Percentiles rank a stretch among this genome's conserved stretches.
Evolutionary conservation across 345 rosid species (phyloP).

Genomic region (Conringia planisiliqua): DNA sequence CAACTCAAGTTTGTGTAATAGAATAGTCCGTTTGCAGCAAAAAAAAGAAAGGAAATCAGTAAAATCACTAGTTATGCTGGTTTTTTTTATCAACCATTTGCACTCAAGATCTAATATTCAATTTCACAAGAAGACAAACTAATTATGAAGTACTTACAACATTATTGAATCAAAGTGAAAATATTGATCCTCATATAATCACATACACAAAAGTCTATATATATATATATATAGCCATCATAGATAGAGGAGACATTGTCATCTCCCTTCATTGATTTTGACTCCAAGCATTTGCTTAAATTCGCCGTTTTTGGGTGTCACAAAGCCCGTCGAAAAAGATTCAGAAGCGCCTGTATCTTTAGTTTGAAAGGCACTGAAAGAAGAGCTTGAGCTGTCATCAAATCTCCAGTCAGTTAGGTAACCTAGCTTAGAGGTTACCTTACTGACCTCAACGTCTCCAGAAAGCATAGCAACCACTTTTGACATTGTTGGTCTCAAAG

Average conservation of each 20-base stretch:
- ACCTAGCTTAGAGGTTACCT: constrained; percentile 41
- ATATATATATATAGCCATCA: not conserved
- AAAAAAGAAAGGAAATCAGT: too few relatives aligned
- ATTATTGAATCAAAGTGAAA: too few relatives aligned
- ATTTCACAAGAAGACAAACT: too few relatives aligned
- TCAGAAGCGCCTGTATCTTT: not conserved
- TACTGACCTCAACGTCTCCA: constrained; percentile 54
- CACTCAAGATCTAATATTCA: too few relatives aligned
- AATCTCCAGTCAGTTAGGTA: constrained; percentile 54
- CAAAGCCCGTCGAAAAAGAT: constrained; percentile 5
- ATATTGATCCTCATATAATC: too few relatives aligned
- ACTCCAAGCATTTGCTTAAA: constrained; percentile 21
- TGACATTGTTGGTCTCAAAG: constrained; percentile 55
- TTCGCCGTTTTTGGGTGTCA: not conserved
- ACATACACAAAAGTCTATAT: too few relatives aligned
- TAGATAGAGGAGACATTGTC: not conserved
- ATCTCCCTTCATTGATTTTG: constrained; percentile 21
- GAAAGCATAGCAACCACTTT: constrained; percentile 61
- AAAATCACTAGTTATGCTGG: too few relatives aligned
- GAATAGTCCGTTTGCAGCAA: too few relatives aligned
- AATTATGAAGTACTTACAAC: too few relatives aligned
- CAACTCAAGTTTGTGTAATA: too few relatives aligned
- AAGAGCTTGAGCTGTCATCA: constrained; percentile 36
- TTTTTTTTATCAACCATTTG: too few relatives aligned
- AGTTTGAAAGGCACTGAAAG: constrained; percentile 16